Base-by-base conservation (phyloP, 1,284 basidiomycete species). In the Irpex sp. region DNA sequence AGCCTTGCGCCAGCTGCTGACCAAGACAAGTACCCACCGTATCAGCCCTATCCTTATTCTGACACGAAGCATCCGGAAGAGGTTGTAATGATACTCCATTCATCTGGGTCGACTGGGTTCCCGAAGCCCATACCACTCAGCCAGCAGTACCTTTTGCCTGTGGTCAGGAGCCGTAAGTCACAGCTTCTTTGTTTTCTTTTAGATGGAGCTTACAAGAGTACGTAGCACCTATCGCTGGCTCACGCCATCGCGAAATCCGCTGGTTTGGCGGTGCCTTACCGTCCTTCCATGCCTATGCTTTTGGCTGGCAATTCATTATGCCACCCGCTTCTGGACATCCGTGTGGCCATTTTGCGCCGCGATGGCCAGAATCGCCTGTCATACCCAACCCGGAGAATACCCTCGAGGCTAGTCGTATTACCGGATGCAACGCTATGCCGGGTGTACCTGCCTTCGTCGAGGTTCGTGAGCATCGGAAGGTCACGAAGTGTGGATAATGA, bases 61-160 rank as follows among this genome's bases (percentile, higher is more conserved):
- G 23, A 58, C 18, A 36, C 51, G 10, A 28, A 51, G 28, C 5
- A 39, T 14, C 36, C 28, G 5, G 35, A 60, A 36, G 62, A 62
- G 23, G 19, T 63, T 35, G 55, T 61, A 1, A 53, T 68, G 3
- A 64, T 63, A 45, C 47, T 69, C 10, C 68, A 69, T 54, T 68
- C 68, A 2, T 69, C 68, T 8, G 68, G 68, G 5, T 67, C 66
- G 9, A 68, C 67, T 9, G 65, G 66, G 4, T 62, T 63, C 45
- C 68, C 68, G 14, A 68, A 67, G 37, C 65, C 66, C 3, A 65
- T 69, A 36, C 61, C 65, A 4, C 64, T 62, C 33, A 63, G 59
- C 5, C 65, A 67, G 23, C 45, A 45, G 16, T 61, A 59, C 18
- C 8, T 64, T 6, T 42, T 64, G n/a, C 49, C 59, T 14, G 33